Evolutionary conservation across 164 flowering plant species (phyloP), one percentile per base, ranked within the genome.

Genomic region (Umbellularia californica): DNA sequence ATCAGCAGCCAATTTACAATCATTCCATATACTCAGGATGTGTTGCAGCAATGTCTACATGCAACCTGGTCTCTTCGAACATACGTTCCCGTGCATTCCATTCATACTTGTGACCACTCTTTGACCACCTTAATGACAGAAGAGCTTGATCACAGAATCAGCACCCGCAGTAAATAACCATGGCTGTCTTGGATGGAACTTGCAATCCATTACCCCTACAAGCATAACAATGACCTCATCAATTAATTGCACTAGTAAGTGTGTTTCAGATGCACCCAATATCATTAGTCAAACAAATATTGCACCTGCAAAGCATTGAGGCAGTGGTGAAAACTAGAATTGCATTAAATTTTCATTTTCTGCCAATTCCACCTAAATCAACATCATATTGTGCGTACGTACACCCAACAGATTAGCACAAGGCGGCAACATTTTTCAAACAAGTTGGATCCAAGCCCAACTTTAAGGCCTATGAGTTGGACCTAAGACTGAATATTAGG

Each of bases 81-180:
- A 65, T 10, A 65, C 6, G 27, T 3, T 27, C n/a, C 13, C 51
- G 4, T 70, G 50, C 22, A 47, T 4, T 24, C 66, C 24, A 24
- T 12, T 17, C 25, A 17, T 24, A 64, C 17, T 66, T 35, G 47
- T 35, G 47, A 35, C 47, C 47, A 0, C 47, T 6, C 47, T 35
- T 35, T 35, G 47, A 7, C 6, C 47, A 35, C 47, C 47, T 80
- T 74, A 93, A 50, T 92, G 90, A 72, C 97, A 90, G 80, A 81
- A 90, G 9, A 96, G 95, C 82, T 80, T 90, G 80, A 96, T 90
- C 55, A 86, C 72, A 7, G 98, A 90, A 83, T 96, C 98, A 51
- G 95, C 87, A 70, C 99, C 99, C 24, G 99, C 99, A 23, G 99
- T 96, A 80, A 96, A 96, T 75, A 96, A 77, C 97, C 99, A 96